These are phyloP conservation scores for Linum lewisii DNA, from an alignment of 345 rosid species.

Conservation along the genomic window DNA sequence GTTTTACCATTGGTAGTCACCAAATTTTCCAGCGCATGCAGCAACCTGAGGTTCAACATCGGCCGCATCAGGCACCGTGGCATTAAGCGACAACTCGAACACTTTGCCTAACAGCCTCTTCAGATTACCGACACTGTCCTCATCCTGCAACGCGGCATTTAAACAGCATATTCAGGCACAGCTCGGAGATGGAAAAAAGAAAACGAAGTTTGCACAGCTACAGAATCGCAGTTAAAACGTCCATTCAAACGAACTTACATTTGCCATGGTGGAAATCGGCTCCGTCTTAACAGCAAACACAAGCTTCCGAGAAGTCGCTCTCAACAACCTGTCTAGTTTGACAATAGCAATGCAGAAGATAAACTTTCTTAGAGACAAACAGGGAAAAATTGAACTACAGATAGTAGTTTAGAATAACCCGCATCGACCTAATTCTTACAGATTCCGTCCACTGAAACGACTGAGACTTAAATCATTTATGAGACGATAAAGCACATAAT, in stretches of 20 bases:
- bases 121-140: slow-evolving; percentile 46
- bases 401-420: background rate
- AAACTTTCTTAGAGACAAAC: background rate
- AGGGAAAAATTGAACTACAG: background rate
- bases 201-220: background rate
- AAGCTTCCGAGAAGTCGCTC: slow-evolving; percentile 38
- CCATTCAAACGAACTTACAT: slow-evolving; percentile 26
- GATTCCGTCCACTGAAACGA: background rate
- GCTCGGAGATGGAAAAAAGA: background rate
- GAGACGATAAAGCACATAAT: background rate
- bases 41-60: slow-evolving; percentile 64
- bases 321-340: slow-evolving; percentile 68
- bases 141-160: slow-evolving; percentile 26
- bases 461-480: background rate
- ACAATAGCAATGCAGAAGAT: slow-evolving; percentile 12
- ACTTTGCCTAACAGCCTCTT: slow-evolving; percentile 52
- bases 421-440: background rate
- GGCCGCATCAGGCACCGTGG: slow-evolving; percentile 47
- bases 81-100: slow-evolving; percentile 47
- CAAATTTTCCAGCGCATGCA: slow-evolving; percentile 26
- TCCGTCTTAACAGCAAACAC: slow-evolving; percentile 18
- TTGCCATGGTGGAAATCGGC: slow-evolving; percentile 51
- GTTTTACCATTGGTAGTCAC: background rate
- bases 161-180: background rate
- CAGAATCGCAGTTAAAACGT: background rate